phyloP scores from a whole-genome alignment of 164 flowering plant species.

The Magnolia changhungtana region DNA sequence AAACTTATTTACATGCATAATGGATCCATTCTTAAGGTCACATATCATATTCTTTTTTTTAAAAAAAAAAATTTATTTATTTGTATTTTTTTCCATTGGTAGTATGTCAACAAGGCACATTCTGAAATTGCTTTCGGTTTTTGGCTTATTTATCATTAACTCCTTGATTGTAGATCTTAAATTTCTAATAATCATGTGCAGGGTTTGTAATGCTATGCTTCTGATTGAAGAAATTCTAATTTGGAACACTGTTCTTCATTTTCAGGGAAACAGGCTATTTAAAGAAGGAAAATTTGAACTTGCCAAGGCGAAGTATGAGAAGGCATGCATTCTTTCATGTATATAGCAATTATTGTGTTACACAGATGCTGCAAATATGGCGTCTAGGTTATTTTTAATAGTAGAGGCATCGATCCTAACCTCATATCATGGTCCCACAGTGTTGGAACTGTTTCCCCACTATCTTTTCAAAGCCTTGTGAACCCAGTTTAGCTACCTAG shows the following conservation, averaged over 20 bases:
- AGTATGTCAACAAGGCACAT: no score
- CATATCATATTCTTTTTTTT: background rate
- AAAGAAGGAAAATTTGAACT: slow-evolving; percentile 94
- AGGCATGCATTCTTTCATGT: slow-evolving; percentile 39
- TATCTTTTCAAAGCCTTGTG: background rate
- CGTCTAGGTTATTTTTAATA: background rate
- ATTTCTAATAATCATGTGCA: no score
- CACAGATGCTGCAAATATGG: background rate
- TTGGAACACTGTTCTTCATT: slow-evolving; percentile 8
- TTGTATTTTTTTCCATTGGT: no score
- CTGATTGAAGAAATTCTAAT: background rate
- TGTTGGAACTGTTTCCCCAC: background rate
- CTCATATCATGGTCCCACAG: background rate
- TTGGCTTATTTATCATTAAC: background rate
- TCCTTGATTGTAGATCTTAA: no score
- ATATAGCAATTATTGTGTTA: background rate
- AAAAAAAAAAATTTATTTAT: no score
- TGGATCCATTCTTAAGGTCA: background rate
- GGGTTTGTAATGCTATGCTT: background rate
- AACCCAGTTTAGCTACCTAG: background rate
- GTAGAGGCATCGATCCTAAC: background rate
- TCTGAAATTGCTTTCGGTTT: no score
- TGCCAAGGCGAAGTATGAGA: slow-evolving; percentile 96
- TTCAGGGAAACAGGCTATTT: slow-evolving; percentile 95
- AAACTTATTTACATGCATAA: background rate